phyloP scores from a whole-genome alignment of 1,284 basidiomycete species.

The Fistulinella cinereoalba region DNA sequence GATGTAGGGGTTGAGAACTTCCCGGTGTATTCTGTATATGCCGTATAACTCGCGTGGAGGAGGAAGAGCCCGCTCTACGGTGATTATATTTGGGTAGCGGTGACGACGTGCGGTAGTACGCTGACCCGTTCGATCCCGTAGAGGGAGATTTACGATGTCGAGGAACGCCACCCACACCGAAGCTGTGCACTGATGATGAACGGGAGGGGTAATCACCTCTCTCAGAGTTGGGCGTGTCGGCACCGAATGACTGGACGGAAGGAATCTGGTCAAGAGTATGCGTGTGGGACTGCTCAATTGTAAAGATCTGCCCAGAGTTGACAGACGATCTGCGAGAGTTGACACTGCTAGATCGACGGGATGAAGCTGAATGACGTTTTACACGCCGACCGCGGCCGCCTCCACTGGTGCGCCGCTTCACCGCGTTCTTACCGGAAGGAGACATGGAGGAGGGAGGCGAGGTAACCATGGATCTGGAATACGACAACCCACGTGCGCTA shows the following conservation, averaged over 20 bases:
- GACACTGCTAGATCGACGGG: conserved; percentile 76
- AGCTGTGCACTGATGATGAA: conserved; percentile 71
- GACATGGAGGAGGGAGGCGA: conserved; percentile 18
- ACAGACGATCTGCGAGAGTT: conserved; percentile 74
- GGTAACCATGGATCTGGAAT: conserved; percentile 26
- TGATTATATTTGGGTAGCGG: conserved; percentile 67
- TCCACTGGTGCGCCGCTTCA: conserved; percentile 49
- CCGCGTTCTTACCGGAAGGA: conserved; percentile 34
- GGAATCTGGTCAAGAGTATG: conserved; percentile 46
- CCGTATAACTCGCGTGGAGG: conserved; percentile 73
- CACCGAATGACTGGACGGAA: conserved; percentile 63
- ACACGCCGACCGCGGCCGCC: conserved; percentile 48
- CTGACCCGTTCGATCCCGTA: conserved; percentile 67
- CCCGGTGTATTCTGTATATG: conserved; percentile 47
- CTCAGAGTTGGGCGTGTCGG: conserved; percentile 77
- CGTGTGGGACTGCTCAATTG: conserved; percentile 53
- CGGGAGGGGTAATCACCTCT: conserved; percentile 68
- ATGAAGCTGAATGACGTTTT: conserved; percentile 66
- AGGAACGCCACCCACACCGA: conserved; percentile 48
- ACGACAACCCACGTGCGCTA: conserved; percentile 18
- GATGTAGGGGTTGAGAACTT: conserved; percentile 44
- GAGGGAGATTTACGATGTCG: conserved; percentile 72
- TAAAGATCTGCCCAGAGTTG: conserved; percentile 57
- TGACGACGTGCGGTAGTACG: conserved; percentile 58
- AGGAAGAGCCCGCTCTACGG: conserved; percentile 67